A percentile compares a stretch with the other conserved stretches of the same genome.
These are phyloP conservation scores for Globisporangium cederbergense DNA, from an alignment of 352 stramenopile species.

Conservation along the genomic window DNA sequence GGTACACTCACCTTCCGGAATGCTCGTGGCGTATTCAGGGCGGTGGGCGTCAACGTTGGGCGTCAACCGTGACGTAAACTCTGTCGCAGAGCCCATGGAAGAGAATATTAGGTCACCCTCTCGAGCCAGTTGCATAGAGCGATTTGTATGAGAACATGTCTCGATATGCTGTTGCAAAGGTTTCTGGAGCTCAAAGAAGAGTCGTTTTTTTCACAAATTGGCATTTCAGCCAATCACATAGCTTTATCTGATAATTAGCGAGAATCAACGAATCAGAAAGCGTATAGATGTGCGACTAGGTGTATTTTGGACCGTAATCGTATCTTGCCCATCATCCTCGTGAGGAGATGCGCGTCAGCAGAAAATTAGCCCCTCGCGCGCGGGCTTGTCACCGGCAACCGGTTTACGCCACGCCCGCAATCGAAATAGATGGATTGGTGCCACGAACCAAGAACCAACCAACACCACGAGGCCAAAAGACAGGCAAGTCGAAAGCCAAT, in stretches of 20 bases:
- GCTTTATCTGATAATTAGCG: not conserved
- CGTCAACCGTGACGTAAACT: constrained; percentile 6
- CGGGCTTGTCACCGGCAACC: too few relatives aligned
- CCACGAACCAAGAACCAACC: too few relatives aligned
- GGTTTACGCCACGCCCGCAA: too few relatives aligned
- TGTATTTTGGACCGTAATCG: constrained; percentile 2
- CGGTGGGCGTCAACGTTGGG: not conserved
- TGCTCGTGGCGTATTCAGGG: not conserved
- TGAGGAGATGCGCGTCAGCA: not conserved
- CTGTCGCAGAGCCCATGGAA: not conserved
- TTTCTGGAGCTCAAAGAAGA: not conserved
- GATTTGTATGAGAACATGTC: not conserved
- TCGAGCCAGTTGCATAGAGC: not conserved
- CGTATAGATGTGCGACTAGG: too few relatives aligned
- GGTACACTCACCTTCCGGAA: not conserved
- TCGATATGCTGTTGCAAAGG: not conserved
- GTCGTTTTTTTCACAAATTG: not conserved
- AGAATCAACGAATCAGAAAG: constrained; percentile 1
- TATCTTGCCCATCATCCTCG: not conserved
- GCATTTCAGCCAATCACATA: not conserved
- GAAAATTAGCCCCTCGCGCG: too few relatives aligned
- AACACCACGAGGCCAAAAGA: too few relatives aligned
- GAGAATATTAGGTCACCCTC: not conserved
- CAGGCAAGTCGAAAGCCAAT: too few relatives aligned
- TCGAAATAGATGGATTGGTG: too few relatives aligned